phyloP scores from a whole-genome alignment of 163 green algal genomes.

The Trebouxiophyceae sp. region DNA sequence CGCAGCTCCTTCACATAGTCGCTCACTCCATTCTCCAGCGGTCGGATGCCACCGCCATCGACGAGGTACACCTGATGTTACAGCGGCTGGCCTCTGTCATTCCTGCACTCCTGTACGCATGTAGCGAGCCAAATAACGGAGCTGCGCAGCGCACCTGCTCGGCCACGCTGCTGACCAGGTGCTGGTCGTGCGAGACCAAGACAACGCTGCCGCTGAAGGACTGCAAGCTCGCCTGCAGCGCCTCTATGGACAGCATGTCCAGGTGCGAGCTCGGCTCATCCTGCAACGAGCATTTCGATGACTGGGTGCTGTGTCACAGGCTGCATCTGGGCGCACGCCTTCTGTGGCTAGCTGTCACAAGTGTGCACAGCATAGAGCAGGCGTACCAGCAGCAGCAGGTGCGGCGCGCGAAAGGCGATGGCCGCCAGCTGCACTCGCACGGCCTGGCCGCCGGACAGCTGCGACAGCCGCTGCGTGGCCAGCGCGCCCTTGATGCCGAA shows the following conservation, averaged over 20 bases:
- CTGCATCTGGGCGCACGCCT: too few relatives aligned
- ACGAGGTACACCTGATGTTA: too few relatives aligned
- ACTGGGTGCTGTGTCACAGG: not conserved
- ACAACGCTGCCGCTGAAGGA: not conserved
- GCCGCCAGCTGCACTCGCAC: conserved; percentile 22
- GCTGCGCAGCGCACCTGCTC: too few relatives aligned
- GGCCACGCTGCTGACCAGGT: not conserved
- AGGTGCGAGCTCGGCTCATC: conserved; percentile 88
- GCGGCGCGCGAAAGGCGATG: conserved; percentile 17
- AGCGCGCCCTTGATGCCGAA: conserved; percentile 30
- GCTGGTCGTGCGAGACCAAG: not conserved
- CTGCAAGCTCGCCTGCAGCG: conserved; percentile 23
- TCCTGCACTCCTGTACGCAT: too few relatives aligned
- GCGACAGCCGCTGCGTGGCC: conserved; percentile 23
- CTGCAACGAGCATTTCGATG: conserved; percentile 23
- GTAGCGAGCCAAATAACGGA: too few relatives aligned
- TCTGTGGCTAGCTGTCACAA: not conserved
- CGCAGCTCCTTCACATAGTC: too few relatives aligned
- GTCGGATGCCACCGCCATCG: too few relatives aligned
- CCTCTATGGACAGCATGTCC: conserved; percentile 83
- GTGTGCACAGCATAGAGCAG: not conserved
- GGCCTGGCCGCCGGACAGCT: conserved; percentile 22
- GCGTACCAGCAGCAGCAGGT: conserved; percentile 37
- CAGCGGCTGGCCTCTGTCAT: too few relatives aligned
- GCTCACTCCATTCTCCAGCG: too few relatives aligned